A percentile compares a stretch with the other conserved stretches of the same genome.
phyloP scores from a whole-genome alignment of 169 alveolate species.

The Cryptosporidium tyzzeri region DNA sequence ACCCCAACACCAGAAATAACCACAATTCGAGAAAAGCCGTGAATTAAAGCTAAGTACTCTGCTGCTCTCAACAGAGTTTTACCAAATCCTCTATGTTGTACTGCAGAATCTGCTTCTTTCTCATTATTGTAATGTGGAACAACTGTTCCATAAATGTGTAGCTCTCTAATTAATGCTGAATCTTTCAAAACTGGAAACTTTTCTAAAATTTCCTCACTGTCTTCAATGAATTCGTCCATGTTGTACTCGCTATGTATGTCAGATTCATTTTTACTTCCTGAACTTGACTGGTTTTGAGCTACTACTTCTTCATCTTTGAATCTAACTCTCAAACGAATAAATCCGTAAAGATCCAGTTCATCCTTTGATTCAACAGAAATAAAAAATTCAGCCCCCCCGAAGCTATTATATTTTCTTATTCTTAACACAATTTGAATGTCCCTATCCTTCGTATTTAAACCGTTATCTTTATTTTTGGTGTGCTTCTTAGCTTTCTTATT shows the following conservation, averaged over 20 bases:
- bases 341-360: slow-evolving; percentile 85
- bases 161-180: slow-evolving; percentile 91
- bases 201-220: slow-evolving; percentile 47
- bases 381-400: slow-evolving; percentile 75
- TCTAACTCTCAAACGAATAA: slow-evolving; percentile 87
- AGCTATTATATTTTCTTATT: slow-evolving; percentile 50
- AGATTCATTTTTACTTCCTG: neutral
- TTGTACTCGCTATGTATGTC: slow-evolving; percentile 8
- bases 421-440: slow-evolving; percentile 46
- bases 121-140: slow-evolving; percentile 49
- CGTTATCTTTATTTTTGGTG: slow-evolving; percentile 24
- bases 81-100: slow-evolving; percentile 77
- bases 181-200: slow-evolving; percentile 75
- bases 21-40: slow-evolving; percentile 92
- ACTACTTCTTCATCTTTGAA: slow-evolving; percentile 41
- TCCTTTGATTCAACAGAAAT: slow-evolving; percentile 80
- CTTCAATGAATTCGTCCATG: slow-evolving; percentile 47
- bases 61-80: slow-evolving; percentile 76
- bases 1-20: slow-evolving; percentile 99
- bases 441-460: slow-evolving; percentile 21
- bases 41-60: slow-evolving; percentile 79
- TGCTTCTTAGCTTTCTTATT: neutral
- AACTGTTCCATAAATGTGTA: slow-evolving; percentile 92
- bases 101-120: slow-evolving; percentile 26
- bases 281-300: neutral